A percentile compares a stretch with the other conserved stretches of the same genome.
Evolutionary conservation across 345 rosid species (phyloP).

Genomic region (Noccaea bulbosa): DNA sequence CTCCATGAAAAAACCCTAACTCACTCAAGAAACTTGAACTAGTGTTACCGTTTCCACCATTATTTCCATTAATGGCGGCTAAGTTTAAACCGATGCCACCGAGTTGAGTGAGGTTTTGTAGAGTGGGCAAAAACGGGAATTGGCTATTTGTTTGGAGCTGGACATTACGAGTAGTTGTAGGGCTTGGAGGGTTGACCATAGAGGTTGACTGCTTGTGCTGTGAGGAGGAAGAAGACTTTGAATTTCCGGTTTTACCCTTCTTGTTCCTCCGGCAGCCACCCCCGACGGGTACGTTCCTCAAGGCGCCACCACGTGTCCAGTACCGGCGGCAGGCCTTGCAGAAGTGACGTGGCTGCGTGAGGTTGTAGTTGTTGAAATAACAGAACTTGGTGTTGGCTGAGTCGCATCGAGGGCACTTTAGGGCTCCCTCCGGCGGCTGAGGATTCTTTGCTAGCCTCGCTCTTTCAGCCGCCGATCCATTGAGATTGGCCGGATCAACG

Average conservation of each 20-base stretch:
- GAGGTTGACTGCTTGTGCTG: slow-evolving; percentile 42
- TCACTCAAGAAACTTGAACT: slow-evolving; percentile 40
- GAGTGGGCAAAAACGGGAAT: slow-evolving; percentile 38
- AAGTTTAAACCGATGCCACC: slow-evolving; percentile 46
- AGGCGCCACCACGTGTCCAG: slow-evolving; percentile 48
- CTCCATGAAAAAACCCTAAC: slow-evolving; percentile 40
- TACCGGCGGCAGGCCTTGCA: slow-evolving; percentile 50
- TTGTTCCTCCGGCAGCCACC: slow-evolving; percentile 49
- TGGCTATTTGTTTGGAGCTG: slow-evolving; percentile 37
- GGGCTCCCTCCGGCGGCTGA: slow-evolving; percentile 40
- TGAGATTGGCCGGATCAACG: slow-evolving; percentile 23
- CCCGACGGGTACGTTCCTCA: slow-evolving; percentile 48
- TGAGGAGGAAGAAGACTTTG: slow-evolving; percentile 40
- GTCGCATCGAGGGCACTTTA: slow-evolving; percentile 47
- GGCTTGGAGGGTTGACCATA: slow-evolving; percentile 37
- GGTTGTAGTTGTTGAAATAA: slow-evolving; percentile 49
- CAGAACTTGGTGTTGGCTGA: slow-evolving; percentile 47
- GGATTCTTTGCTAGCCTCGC: slow-evolving; percentile 40
- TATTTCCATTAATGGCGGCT: slow-evolving; percentile 38
- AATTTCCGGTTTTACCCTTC: slow-evolving; percentile 40
- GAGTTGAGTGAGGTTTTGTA: slow-evolving; percentile 45
- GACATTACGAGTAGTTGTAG: slow-evolving; percentile 17
- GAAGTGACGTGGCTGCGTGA: slow-evolving; percentile 49
- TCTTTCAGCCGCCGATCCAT: slow-evolving; percentile 37
- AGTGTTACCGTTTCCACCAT: slow-evolving; percentile 35